Conservation (phyloP, 140 eudicot genomes). For the Stevia rebaudiana region DNA sequence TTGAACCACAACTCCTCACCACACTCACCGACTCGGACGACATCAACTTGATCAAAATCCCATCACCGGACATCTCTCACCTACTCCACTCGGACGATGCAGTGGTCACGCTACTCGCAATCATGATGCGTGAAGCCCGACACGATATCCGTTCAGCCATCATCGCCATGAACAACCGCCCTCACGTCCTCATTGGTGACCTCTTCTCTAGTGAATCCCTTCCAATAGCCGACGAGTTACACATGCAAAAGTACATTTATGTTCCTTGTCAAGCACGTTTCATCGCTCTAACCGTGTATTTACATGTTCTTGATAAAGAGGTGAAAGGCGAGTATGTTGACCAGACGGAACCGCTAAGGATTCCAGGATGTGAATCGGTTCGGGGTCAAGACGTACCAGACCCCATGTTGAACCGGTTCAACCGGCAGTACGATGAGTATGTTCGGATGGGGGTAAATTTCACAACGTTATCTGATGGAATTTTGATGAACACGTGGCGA, state of each 20-base stretch:
- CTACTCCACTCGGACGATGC: conserved; percentile 25
- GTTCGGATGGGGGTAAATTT: conserved; percentile 29
- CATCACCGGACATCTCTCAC: conserved; percentile 33
- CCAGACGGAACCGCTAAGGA: conserved; percentile 30
- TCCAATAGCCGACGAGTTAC: conserved; percentile 39
- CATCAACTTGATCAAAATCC: conserved; percentile 31
- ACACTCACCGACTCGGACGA: background rate
- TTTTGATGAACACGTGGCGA: conserved; percentile 62
- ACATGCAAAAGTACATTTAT: conserved; percentile 37
- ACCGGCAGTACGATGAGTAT: conserved; percentile 36
- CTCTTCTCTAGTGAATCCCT: conserved; percentile 39
- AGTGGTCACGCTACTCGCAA: conserved; percentile 29
- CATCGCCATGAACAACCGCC: conserved; percentile 36
- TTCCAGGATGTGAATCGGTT: conserved; percentile 64
- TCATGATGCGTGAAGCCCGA: conserved; percentile 40
- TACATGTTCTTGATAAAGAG: conserved; percentile 36
- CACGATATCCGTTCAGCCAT: conserved; percentile 39
- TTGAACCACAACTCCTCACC: conserved; percentile 29
- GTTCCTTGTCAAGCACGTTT: conserved; percentile 41
- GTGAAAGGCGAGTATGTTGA: conserved; percentile 52
- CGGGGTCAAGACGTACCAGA: conserved; percentile 50
- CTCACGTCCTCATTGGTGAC: conserved; percentile 47
- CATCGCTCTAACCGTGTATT: conserved; percentile 33
- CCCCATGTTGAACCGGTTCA: conserved; percentile 52
- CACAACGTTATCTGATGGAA: conserved; percentile 40